Base-by-base conservation (phyloP, 257 asterid species). In the Rhazya stricta region DNA sequence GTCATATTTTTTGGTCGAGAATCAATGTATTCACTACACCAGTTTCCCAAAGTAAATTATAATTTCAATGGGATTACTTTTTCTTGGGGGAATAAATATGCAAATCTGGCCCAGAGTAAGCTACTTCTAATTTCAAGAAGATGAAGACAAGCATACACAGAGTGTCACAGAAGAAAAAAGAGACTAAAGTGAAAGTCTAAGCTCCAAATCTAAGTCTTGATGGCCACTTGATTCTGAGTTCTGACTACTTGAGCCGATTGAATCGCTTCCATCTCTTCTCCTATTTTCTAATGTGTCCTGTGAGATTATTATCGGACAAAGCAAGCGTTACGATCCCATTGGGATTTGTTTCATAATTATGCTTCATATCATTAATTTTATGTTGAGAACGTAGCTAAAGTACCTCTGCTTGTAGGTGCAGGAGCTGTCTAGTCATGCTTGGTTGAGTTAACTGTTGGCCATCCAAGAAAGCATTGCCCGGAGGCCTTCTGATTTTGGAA, bases 141-240 rank as follows among this genome's bases (percentile, higher is more conserved):
- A 72, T 63, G 71, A 65, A 19, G 51, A 51, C 41, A 66, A 57
- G 43, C 74, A 61, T 77, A 68, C 74, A 66, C 77, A 69, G 15
- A 23, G 34, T 25, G 32, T 51, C 25, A 58, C 5, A 63, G 29
- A 34, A 29, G 5, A 70, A 46, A 13, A 48, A 43, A 19, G n/a
- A 69, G 27, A 65, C 51, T 42, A 81, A 69, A 79, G 80, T 48
- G 83, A 84, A 37, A 86, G 84, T 83, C 96, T 88, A 81, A 93
- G 98, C 90, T 93, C 98, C 96, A 91, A 89, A 86, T 93, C 98
- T 80, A 91, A 78, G 16, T 92, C 97, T 79, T 89, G 87, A 8
- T 87, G 66, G 74, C 81, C 86, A 74, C 81, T 83, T 16, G 91
- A 82, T 75, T 86, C 96, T 21, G 90, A 85, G 68, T 87, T 80